Evolutionary conservation across 2,329 filamentous ascomycete species (phyloP), one percentile per base, ranked within the genome.

Genomic region (Ophiocordyceps camponoti-leonardi): DNA sequence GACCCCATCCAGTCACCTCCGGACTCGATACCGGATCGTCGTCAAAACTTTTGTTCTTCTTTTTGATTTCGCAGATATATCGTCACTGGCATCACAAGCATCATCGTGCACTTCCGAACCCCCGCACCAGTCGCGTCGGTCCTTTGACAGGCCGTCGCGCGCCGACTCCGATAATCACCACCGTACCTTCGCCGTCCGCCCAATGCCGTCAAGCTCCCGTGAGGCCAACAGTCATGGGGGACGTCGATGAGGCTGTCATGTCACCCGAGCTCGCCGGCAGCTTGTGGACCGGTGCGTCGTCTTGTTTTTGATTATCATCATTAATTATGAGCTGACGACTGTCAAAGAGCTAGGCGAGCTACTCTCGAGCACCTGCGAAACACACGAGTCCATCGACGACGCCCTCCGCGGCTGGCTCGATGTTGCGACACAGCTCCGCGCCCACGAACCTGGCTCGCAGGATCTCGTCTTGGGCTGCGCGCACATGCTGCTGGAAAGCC

Each of bases 381-480:
- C 62, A 49, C 66, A 77, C 63, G 72, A 76, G 56, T 61, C 65
- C 47, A 76, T 96, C 61, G 92, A 98, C 66, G 81, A 94, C 62
- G 76, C 82, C 49, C 71, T 98, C 52, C 84, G 92, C 53, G 73
- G 77, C 41, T 98, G 88, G 74, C 72, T 98, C 48, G 75, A 78
- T 51, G 75, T 95, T 53, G 82, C 85, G 33, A 79, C 83, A 19
- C 75, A 69, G 49, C 83, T 84, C 60, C 83, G 81, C 73, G 81
- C 82, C 59, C 77, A 81, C 52, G 85, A 83, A 59, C 72, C 86
- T 50, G 70, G 76, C 47, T 80, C 78, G 53, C 84, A 93, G 53
- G 79, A 88, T 57, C 85, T 93, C 56, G 71, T 94, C 47, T 79
- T 80, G 22, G 77, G 72, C 54, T 96, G 88, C 67, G 82, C 83